A percentile compares a stretch with the other conserved stretches of the same genome.
Evolutionary conservation across 257 asterid genomes (phyloP).

Genomic region (Nicotiana benthamiana): DNA sequence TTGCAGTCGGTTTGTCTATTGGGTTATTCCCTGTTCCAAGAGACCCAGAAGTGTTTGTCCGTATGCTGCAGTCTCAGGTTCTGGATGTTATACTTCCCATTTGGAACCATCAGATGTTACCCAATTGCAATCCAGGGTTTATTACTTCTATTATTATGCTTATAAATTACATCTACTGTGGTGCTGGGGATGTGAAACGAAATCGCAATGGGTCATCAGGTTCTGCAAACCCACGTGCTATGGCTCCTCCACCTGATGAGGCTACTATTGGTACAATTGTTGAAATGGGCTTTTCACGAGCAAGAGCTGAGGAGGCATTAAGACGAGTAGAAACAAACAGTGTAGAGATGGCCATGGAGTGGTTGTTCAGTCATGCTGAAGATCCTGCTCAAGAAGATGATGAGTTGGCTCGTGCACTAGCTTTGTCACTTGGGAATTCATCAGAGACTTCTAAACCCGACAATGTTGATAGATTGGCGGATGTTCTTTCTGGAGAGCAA

Average conservation of each 20-base stretch:
- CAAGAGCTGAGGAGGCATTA: conserved; percentile 93
- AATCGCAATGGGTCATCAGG: conserved; percentile 61
- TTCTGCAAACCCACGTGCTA: conserved; percentile 51
- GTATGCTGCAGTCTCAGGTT: conserved; percentile 93
- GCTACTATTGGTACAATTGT: conserved; percentile 82
- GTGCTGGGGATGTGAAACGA: conserved; percentile 75
- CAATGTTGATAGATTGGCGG: conserved; percentile 51
- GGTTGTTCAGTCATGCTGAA: conserved; percentile 90
- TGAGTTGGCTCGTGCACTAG: conserved; percentile 97
- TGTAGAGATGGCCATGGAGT: conserved; percentile 99
- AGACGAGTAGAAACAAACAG: conserved; percentile 91
- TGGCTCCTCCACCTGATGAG: conserved; percentile 94
- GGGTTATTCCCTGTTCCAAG: conserved; percentile 97
- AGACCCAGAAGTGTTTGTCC: conserved; percentile 83
- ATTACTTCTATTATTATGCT: conserved; percentile 61
- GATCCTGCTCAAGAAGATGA: conserved; percentile 97
- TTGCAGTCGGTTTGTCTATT: conserved; percentile 86
- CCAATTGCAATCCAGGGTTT: conserved; percentile 60
- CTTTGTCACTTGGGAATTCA: conserved; percentile 87
- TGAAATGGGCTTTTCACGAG: conserved; percentile 97
- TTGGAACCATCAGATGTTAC: conserved; percentile 90
- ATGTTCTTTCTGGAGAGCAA: conserved; percentile 52
- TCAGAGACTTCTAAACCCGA: conserved; percentile 77
- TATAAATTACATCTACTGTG: conserved; percentile 63
- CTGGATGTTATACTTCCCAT: conserved; percentile 82